These are phyloP conservation scores for Geosiphon pyriformis DNA, from an alignment of 192 early-diverging fungal genomes.

Conservation along the genomic window DNA sequence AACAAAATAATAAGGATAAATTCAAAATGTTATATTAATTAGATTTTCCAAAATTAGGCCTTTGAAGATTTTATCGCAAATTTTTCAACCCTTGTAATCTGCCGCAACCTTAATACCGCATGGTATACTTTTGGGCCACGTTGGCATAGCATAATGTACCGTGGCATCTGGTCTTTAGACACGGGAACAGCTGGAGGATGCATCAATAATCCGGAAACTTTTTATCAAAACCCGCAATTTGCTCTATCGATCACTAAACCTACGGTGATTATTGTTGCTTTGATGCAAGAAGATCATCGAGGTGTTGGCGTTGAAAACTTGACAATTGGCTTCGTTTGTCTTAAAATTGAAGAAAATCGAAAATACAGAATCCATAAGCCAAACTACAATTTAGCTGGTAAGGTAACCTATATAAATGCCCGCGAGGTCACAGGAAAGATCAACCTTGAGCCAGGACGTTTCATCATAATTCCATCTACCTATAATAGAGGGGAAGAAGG, in stretches of 20 bases:
- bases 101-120: slow-evolving; percentile 33
- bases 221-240: slow-evolving; percentile 41
- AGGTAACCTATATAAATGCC: slow-evolving; percentile 38
- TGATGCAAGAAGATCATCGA: slow-evolving; percentile 40
- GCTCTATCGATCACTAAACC: slow-evolving; percentile 18
- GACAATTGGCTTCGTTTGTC: slow-evolving; percentile 36
- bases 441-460: slow-evolving; percentile 29
- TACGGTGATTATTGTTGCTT: slow-evolving; percentile 28
- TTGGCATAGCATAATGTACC: slow-evolving; percentile 33
- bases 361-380: slow-evolving; percentile 39
- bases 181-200: slow-evolving; percentile 36
- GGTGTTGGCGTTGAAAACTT: slow-evolving; percentile 4
- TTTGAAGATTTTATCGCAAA: slow-evolving; percentile 37
- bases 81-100: slow-evolving; percentile 38
- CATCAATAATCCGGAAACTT: slow-evolving; percentile 35
- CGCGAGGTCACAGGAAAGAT: slow-evolving; percentile 33
- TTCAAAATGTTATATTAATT: slow-evolving; percentile 1
- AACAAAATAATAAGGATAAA: background rate
- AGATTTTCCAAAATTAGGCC: slow-evolving; percentile 1
- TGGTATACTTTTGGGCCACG: slow-evolving; percentile 21
- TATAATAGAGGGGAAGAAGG: slow-evolving; percentile 34
- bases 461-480: slow-evolving; percentile 39
- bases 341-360: slow-evolving; percentile 39
- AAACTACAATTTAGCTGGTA: slow-evolving; percentile 32
- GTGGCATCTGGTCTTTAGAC: slow-evolving; percentile 35